A percentile compares a stretch with the other conserved stretches of the same genome.
Evolutionary conservation across 768 basidiomycete genomes (phyloP).

Genomic region (Suillus hirtellus): DNA sequence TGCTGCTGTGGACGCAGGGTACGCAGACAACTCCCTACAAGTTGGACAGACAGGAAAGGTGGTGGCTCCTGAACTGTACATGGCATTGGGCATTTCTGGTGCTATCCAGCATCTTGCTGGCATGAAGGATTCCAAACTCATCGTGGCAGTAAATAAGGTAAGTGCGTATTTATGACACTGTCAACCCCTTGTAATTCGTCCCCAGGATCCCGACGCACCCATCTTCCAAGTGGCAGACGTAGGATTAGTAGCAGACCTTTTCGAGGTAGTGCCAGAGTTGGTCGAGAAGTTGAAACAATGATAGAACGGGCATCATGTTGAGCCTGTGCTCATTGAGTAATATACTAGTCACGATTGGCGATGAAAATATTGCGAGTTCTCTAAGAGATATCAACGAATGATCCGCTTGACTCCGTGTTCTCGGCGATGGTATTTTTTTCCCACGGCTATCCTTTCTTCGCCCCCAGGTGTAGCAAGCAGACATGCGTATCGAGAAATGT

Average conservation of each 20-base stretch:
- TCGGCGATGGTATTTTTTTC: conserved; percentile 18
- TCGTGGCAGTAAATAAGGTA: conserved; percentile 97
- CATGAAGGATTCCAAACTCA: conserved; percentile 99
- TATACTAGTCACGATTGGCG: neutral
- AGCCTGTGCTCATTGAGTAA: neutral
- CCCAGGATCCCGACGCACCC: conserved; percentile 92
- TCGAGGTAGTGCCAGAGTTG: conserved; percentile 87
- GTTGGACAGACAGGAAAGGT: conserved; percentile 99
- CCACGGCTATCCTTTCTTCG: conserved; percentile 21
- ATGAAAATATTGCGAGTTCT: neutral
- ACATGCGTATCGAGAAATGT: conserved; percentile 96
- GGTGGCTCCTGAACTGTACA: conserved; percentile 94
- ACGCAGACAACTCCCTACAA: conserved; percentile 96
- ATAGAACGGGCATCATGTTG: neutral
- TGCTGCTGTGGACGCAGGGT: conserved; percentile 97
- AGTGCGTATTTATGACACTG: conserved; percentile 15
- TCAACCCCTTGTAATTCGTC: conserved; percentile 16
- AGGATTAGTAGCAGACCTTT: conserved; percentile 92
- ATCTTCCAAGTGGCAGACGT: conserved; percentile 99
- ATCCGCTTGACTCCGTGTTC: neutral
- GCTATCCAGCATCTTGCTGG: conserved; percentile 99
- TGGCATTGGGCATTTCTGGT: conserved; percentile 96
- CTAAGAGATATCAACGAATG: neutral
- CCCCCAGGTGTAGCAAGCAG: conserved; percentile 3
- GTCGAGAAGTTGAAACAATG: conserved; percentile 77